Evolutionary conservation across 768 basidiomycete genomes (phyloP).

Genomic region (Lyophyllum semitale): DNA sequence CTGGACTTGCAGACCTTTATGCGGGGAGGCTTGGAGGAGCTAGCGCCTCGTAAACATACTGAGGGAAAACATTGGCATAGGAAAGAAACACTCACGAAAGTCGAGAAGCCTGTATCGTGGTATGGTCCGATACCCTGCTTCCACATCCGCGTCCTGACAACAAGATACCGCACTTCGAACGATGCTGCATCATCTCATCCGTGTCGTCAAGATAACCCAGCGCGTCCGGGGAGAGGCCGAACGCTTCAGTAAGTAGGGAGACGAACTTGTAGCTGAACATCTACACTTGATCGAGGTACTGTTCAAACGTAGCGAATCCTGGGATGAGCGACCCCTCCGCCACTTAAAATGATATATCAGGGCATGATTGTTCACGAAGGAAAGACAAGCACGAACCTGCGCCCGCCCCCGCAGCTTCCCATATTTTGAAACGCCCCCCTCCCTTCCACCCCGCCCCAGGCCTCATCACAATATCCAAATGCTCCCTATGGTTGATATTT

Average conservation of each 20-base stretch:
- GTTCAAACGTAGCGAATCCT: constrained; percentile 61
- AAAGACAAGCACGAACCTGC: constrained; percentile 50
- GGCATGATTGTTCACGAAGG: neutral
- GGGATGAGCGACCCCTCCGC: constrained; percentile 71
- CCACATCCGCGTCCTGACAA: constrained; percentile 39
- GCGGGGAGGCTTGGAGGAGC: constrained; percentile 80
- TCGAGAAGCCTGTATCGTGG: constrained; percentile 81
- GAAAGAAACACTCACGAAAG: constrained; percentile 54
- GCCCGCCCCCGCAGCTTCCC: constrained; percentile 71
- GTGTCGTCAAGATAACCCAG: constrained; percentile 66
- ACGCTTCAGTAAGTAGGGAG: constrained; percentile 64
- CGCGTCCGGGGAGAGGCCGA: constrained; percentile 62
- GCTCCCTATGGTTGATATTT: constrained; percentile 78
- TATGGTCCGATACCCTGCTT: constrained; percentile 85
- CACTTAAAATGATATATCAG: constrained; percentile 56
- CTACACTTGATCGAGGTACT: constrained; percentile 63
- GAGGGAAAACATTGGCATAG: neutral
- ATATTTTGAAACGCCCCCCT: constrained; percentile 57
- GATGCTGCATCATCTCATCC: constrained; percentile 68
- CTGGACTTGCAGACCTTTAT: constrained; percentile 81
- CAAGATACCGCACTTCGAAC: constrained; percentile 80
- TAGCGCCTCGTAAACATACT: constrained; percentile 24
- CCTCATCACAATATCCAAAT: constrained; percentile 78
- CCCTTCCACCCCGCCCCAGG: constrained; percentile 61
- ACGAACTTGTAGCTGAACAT: constrained; percentile 62